These are phyloP conservation scores for Hansfordia pulvinata DNA, from an alignment of 2,329 filamentous ascomycete genomes.

Conservation along the genomic window DNA sequence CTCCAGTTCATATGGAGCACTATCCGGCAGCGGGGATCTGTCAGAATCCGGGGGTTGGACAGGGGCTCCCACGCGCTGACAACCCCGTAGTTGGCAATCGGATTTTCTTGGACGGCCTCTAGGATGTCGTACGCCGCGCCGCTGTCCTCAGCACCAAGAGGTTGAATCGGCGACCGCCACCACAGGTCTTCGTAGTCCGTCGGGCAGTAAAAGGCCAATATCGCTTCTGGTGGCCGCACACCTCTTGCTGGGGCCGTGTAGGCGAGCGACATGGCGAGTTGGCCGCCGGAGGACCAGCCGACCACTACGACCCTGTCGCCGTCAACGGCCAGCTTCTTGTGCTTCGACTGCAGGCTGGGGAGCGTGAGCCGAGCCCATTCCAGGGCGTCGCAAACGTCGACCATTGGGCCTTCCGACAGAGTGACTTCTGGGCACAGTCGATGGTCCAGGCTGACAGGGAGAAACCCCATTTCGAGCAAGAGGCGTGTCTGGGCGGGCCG, in stretches of 20 bases:
- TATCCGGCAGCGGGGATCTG: conserved; percentile 13
- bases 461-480: conserved; percentile 23
- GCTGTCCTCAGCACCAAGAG: conserved; percentile 5
- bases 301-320: conserved; percentile 21
- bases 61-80: conserved; percentile 5
- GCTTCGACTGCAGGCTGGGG: conserved; percentile 8
- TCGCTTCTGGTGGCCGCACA: conserved; percentile 23
- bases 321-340: conserved; percentile 10
- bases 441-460: conserved; percentile 35
- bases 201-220: conserved; percentile 30
- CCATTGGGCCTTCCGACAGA: conserved; percentile 28
- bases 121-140: conserved; percentile 13
- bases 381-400: conserved; percentile 27
- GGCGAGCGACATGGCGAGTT: conserved; percentile 26
- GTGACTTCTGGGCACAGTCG: conserved; percentile 32
- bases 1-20: conserved; percentile 17
- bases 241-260: conserved; percentile 19
- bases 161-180: conserved; percentile 6
- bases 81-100: conserved; percentile 9
- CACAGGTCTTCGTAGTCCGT: conserved; percentile 8
- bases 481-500: conserved; percentile 19
- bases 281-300: conserved; percentile 35
- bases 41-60: conserved; percentile 4
- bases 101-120: conserved; percentile 12
- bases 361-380: conserved; percentile 22